Percentiles rank a stretch among this genome's conserved stretches.
Evolutionary conservation across 441 rosid species (phyloP).

Genomic region (Manihot esculenta): DNA sequence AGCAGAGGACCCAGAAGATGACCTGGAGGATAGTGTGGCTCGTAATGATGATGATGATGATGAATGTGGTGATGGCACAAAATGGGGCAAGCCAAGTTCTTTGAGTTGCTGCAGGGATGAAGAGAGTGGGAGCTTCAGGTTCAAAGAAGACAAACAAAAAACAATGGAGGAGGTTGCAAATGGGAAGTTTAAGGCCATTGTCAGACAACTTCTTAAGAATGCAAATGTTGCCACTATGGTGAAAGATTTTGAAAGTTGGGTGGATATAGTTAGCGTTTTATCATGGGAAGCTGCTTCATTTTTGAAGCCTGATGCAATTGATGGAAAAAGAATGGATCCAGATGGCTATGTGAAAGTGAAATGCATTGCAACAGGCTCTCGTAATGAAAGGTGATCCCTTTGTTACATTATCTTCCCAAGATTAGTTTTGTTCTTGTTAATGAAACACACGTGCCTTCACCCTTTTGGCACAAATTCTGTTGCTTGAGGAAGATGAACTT

Average conservation of each 20-base stretch:
- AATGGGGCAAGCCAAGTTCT: conserved; percentile 68
- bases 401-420: background rate
- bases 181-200: conserved; percentile 65
- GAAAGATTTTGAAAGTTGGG: conserved; percentile 61
- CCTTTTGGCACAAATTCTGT: background rate
- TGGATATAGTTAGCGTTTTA: conserved; percentile 61
- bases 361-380: conserved; percentile 87
- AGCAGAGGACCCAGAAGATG: conserved; percentile 68
- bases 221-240: conserved; percentile 38
- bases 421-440: background rate
- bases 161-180: conserved; percentile 62
- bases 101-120: conserved; percentile 51
- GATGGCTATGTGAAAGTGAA: conserved; percentile 78
- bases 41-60: conserved; percentile 68
- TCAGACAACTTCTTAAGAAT: conserved; percentile 60
- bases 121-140: conserved; percentile 35
- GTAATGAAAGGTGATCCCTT: conserved; percentile 60
- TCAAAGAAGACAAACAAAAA: conserved; percentile 56
- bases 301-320: conserved; percentile 62
- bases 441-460: background rate
- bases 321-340: conserved; percentile 60
- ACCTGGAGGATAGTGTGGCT: conserved; percentile 53
- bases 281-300: conserved; percentile 93
- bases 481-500: background rate
- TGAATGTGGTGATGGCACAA: conserved; percentile 68